Conservation (phyloP, 108 stramenopile species). For the Cyclotella choctawhatcheeana region DNA sequence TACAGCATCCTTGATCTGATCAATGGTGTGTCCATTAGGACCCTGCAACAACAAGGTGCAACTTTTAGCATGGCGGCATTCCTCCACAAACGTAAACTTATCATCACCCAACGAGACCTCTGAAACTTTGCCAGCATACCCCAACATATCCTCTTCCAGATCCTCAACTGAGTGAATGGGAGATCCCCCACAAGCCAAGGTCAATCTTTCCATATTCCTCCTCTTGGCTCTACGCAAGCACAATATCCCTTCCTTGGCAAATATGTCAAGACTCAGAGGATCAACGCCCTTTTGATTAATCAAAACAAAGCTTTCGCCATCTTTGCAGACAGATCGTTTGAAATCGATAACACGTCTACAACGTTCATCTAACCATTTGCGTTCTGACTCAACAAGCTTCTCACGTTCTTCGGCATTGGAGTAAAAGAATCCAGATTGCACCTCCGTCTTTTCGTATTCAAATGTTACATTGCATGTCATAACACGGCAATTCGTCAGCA, state of each 20-base stretch:
- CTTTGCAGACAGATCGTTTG: conserved; percentile 92
- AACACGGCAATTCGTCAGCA: conserved; percentile 92
- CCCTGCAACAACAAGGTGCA: conserved; percentile 97
- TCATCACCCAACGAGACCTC: conserved; percentile 98
- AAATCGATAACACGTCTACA: conserved; percentile 95
- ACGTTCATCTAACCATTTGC: conserved; percentile 98
- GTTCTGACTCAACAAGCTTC: conserved; percentile 96
- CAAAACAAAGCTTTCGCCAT: conserved; percentile 94
- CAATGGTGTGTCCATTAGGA: conserved; percentile 97
- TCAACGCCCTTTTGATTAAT: conserved; percentile 99
- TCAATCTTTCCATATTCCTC: conserved; percentile 99
- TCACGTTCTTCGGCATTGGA: conserved; percentile 96
- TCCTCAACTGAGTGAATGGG: conserved; percentile 96
- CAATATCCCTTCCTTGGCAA: conserved; percentile 99
- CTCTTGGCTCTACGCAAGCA: conserved; percentile 97
- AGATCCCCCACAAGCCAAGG: conserved; percentile 97
- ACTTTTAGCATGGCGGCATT: conserved; percentile 88
- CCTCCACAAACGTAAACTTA: conserved; percentile 99
- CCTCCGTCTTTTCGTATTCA: conserved; percentile 99
- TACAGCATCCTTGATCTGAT: conserved; percentile 98
- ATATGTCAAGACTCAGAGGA: conserved; percentile 96
- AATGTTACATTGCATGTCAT: conserved; percentile 98
- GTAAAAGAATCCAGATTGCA: conserved; percentile 95
- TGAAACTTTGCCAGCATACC: conserved; percentile 93
- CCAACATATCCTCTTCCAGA: conserved; percentile 88